phyloP scores from a whole-genome alignment of 176 grass and related monocot genomes.

The Pharus latifolius region DNA sequence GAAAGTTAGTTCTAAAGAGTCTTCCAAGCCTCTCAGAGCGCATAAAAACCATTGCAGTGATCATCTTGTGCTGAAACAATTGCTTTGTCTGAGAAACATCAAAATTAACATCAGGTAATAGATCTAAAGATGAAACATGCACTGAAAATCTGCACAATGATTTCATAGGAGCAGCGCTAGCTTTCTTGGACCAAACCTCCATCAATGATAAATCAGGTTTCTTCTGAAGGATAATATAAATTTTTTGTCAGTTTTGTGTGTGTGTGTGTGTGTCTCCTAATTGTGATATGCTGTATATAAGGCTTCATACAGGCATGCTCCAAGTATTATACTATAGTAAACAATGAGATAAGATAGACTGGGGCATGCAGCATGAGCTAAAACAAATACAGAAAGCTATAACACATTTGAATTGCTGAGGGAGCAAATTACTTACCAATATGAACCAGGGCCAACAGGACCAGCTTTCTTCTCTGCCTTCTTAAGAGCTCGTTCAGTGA shows the following conservation, averaged over 20 bases:
- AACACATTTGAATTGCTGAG: not conserved
- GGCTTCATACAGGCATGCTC: not conserved
- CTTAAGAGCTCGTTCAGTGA: slow-evolving; percentile 64
- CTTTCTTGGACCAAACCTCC: not conserved
- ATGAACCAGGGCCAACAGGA: slow-evolving; percentile 66
- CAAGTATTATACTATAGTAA: not conserved
- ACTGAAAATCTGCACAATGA: not conserved
- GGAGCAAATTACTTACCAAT: slow-evolving; percentile 52
- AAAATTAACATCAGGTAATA: not conserved
- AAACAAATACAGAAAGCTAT: not conserved
- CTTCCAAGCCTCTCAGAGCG: not conserved
- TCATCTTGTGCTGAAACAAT: not conserved
- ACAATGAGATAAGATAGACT: not conserved
- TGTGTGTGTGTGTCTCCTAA: not conserved
- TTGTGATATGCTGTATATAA: not conserved
- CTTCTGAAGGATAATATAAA: not conserved
- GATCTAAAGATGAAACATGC: too few relatives aligned
- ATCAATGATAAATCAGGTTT: not conserved
- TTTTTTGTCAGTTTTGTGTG: too few relatives aligned
- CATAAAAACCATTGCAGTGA: not conserved
- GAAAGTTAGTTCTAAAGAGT: not conserved
- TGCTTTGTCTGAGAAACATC: not conserved
- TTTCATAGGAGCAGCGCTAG: not conserved
- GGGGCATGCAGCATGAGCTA: not conserved
- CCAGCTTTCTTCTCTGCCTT: slow-evolving; percentile 84